Evolutionary conservation across 306 rosid species (phyloP), one percentile per base, ranked within the genome.

Genomic region (Amphicarpaea edgeworthii): DNA sequence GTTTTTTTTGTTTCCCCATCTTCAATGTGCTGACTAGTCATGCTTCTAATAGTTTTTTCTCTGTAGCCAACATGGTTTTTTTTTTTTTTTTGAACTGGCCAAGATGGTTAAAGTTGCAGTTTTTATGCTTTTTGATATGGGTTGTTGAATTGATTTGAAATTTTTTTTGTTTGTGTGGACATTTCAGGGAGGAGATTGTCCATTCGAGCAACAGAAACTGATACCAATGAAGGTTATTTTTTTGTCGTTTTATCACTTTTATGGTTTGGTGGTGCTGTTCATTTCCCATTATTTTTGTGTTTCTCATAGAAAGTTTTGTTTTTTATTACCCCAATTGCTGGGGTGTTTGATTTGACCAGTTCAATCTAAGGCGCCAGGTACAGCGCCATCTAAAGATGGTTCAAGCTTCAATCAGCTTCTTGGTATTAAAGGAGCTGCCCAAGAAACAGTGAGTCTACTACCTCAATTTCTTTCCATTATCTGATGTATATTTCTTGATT

Each of bases 341-440:
- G 68, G 64, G 73, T 70, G 46, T 63, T 59, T 32, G 46, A 32
- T 34, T 43, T 77, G 47, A 21, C 58, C 73, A 81, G 85, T 70
- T 82, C 47, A 76, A 43, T 45, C 81, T 70, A 40, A 70, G 64
- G 64, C 55, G 12, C 83, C 83, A 8, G 79, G 51, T 80, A 66
- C 45, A 47, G 79, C 78, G 1, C 82, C 83, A 2, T 70, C 68
- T 37, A 81, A 85, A 74, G 50, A 6, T 75, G 88, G 88, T 70
- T 85, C 88, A 58, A 79, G 77, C 71, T 70, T 85, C 42, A 85
- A 85, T 79, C 88, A 85, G 67, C 88, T 85, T 78, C 88, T 85
- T 75, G 88, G 88, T 75, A 85, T 85, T 51, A 82, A 82, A 79
- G 88, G 88, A 79, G 88, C 88, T 70, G 11, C 88, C 14, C 77